These are phyloP conservation scores for Hyaloperonospora arabidopsidis DNA, from an alignment of 352 stramenopile genomes.

Conservation along the genomic window DNA sequence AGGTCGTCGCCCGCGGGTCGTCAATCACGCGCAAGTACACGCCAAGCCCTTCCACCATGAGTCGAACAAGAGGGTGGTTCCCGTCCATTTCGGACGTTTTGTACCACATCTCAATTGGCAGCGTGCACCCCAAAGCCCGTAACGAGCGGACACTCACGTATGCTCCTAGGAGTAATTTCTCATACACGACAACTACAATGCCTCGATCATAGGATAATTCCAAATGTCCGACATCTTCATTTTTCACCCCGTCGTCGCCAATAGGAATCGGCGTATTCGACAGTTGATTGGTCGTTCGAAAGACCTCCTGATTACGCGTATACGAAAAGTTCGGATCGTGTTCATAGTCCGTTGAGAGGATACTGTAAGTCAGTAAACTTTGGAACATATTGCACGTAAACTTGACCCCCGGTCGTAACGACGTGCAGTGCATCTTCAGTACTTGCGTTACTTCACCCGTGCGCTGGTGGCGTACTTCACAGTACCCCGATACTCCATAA, in stretches of 20 bases:
- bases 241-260: conserved; percentile 22
- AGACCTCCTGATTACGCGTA: conserved; percentile 17
- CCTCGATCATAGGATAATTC: conserved; percentile 34
- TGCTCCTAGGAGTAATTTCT: conserved; percentile 46
- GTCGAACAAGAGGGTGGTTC: conserved; percentile 31
- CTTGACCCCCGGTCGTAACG: conserved; percentile 30
- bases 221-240: conserved; percentile 23
- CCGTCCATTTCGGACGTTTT: conserved; percentile 32
- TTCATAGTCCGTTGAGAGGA: conserved; percentile 42
- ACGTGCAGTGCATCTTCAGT: conserved; percentile 61
- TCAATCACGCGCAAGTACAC: conserved; percentile 43
- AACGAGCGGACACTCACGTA: conserved; percentile 53
- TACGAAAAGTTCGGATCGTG: conserved; percentile 44
- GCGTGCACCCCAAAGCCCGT: conserved; percentile 32
- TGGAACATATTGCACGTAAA: conserved; percentile 56
- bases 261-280: conserved; percentile 26
- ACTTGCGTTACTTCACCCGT: conserved; percentile 37
- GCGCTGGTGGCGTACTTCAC: conserved; percentile 40
- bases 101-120: conserved; percentile 60
- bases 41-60: conserved; percentile 31
- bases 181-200: conserved; percentile 56
- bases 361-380: conserved; percentile 47
- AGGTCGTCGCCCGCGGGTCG: conserved; percentile 33
- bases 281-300: conserved; percentile 21
- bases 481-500: conserved; percentile 46